Evolutionary conservation across 352 stramenopile genomes (phyloP).

Genomic region (Globisporangium megalacanthum): DNA sequence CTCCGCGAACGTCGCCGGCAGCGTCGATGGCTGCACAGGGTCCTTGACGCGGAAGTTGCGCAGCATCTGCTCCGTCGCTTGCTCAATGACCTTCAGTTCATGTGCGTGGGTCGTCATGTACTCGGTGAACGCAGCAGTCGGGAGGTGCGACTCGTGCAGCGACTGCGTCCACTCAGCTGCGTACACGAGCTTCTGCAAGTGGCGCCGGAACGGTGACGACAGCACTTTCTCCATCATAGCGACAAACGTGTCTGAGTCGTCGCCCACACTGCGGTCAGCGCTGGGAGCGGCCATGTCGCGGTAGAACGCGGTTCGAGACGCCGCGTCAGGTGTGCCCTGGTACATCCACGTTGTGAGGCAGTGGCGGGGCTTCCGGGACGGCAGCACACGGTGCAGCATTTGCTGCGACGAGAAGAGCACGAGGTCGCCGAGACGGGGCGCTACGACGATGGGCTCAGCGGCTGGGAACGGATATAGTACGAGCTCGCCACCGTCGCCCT

Average conservation of each 20-base stretch:
- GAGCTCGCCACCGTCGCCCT: conserved; percentile 72
- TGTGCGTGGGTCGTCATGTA: conserved; percentile 62
- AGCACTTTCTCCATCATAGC: conserved; percentile 49
- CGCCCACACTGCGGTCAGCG: background rate
- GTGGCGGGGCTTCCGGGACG: conserved; percentile 34
- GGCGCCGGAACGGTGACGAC: conserved; percentile 50
- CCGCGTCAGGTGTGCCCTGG: conserved; percentile 17
- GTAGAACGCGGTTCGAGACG: conserved; percentile 24
- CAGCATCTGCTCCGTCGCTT: conserved; percentile 52
- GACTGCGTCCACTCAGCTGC: conserved; percentile 51
- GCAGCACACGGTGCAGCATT: conserved; percentile 76
- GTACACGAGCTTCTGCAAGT: conserved; percentile 56
- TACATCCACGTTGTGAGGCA: conserved; percentile 78
- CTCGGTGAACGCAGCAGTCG: conserved; percentile 41
- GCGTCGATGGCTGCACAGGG: conserved; percentile 12
- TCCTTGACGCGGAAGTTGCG: conserved; percentile 50
- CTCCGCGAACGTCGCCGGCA: conserved; percentile 26
- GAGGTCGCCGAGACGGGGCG: conserved; percentile 54
- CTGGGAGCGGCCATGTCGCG: background rate
- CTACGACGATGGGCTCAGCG: conserved; percentile 33
- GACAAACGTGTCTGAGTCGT: conserved; percentile 9
- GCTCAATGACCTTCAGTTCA: conserved; percentile 43
- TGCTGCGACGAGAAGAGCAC: conserved; percentile 78
- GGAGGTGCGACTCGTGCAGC: conserved; percentile 47
- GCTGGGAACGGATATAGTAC: conserved; percentile 76